Evolutionary conservation across 163 green algal species (phyloP), one percentile per base, ranked within the genome.

Genomic region (Chlorella variabilis): DNA sequence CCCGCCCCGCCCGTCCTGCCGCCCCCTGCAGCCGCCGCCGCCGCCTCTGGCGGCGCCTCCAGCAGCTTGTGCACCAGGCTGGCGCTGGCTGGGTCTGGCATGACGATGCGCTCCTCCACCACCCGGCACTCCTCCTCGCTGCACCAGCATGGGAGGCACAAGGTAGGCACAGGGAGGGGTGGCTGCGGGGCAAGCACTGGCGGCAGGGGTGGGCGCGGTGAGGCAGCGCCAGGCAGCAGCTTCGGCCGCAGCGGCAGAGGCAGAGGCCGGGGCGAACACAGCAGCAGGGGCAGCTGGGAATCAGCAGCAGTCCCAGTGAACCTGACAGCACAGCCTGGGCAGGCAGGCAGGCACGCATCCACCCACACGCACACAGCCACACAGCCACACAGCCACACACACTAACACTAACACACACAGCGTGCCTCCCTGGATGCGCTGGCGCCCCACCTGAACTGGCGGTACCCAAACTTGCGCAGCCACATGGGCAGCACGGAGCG

Each of bases 401-500:
- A 11, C 45, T 15, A 54, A n/a, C n/a, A n/a, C n/a, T 54, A 54
- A 18, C 65, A 73, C 21, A 27, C 38, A 54, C 21, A 73, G 39
- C 39, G 11, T 2, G 2, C 4, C 20, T 27, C 6, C 58, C 4
- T 7, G n/a, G 17, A 48, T 9, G 7, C 34, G n/a, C 39, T 6
- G 29, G 9, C n/a, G 5, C 0, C 59, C 13, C 48, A 76, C 77
- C 62, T 58, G 49, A 83, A 70, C 63, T 70, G 71, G 6, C 67
- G 61, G 74, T 91, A 92, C 31, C 69, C 70, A 75, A 92, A 91
- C 56, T 90, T 87, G 54, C 75, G 23, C 0, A 77, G 78, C 89
- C 89, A 93, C 89, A 93, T 93, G 62, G 68, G 51, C 34, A 91
- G 81, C 49, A 93, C 71, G 17, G n/a, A 15, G n/a, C 77, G 77